Percentiles rank a stretch among this genome's conserved stretches.
Evolutionary conservation across 2,329 filamentous ascomycete genomes (phyloP).

Genomic region (Sclerotiophoma versabilis): DNA sequence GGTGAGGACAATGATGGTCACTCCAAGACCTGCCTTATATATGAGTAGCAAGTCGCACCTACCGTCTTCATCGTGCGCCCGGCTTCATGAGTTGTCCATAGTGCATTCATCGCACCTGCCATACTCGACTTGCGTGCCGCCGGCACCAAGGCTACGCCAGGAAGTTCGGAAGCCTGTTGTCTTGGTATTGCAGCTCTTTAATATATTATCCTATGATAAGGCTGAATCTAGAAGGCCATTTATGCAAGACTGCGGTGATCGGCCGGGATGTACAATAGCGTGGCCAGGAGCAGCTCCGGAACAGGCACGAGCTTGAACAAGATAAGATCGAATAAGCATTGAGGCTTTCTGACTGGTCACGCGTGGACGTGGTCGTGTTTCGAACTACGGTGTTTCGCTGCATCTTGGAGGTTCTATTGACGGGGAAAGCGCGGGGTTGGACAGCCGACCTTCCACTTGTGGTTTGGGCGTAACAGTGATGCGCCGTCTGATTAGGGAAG

Average conservation of each 20-base stretch:
- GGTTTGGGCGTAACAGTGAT: constrained; percentile 6
- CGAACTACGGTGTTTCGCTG: constrained; percentile 1
- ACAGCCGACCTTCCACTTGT: constrained; percentile 13
- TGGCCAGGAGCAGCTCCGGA: constrained; percentile 5
- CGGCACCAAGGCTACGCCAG: constrained; percentile 16
- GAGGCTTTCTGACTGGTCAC: constrained; percentile 9
- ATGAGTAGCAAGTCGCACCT: background rate
- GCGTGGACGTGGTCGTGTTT: constrained; percentile 4
- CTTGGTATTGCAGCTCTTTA: constrained; percentile 16
- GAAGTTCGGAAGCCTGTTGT: constrained; percentile 14
- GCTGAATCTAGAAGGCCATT: constrained; percentile 17
- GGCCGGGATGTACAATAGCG: constrained; percentile 10
- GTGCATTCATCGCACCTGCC: constrained; percentile 16
- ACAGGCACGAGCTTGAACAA: constrained; percentile 19
- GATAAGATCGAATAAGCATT: constrained; percentile 18
- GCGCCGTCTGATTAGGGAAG: constrained; percentile 13
- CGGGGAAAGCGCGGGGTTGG: constrained; percentile 14
- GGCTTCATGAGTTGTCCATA: constrained; percentile 2
- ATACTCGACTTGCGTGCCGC: constrained; percentile 12
- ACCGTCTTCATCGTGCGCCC: constrained; percentile 1
- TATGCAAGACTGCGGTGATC: constrained; percentile 15
- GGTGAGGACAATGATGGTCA: constrained; percentile 13
- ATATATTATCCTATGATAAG: constrained; percentile 19
- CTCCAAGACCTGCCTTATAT: constrained; percentile 5
- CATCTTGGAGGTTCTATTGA: background rate